A percentile compares a stretch with the other conserved stretches of the same genome.
phyloP scores from a whole-genome alignment of 768 basidiomycete species.

The Asterophora parasitica region DNA sequence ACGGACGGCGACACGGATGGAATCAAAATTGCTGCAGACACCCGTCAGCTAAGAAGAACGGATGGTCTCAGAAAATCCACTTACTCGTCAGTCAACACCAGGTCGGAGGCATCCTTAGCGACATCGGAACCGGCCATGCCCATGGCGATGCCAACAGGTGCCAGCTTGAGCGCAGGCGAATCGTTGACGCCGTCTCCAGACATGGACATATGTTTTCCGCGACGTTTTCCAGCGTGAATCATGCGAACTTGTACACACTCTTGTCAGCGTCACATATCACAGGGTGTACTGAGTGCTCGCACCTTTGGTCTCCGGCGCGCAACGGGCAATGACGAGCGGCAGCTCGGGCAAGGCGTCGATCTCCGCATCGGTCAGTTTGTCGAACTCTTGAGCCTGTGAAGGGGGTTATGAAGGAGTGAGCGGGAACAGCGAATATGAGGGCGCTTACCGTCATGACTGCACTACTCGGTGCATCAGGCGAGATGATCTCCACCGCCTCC shows the following conservation, averaged over 20 bases:
- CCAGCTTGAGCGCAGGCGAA: conserved; percentile 49
- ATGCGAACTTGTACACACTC: conserved; percentile 33
- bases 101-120: conserved; percentile 49
- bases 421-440: not conserved
- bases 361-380: conserved; percentile 47
- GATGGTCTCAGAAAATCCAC: conserved; percentile 1
- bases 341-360: conserved; percentile 45
- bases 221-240: conserved; percentile 55
- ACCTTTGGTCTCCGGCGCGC: conserved; percentile 50
- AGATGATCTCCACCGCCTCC: conserved; percentile 41
- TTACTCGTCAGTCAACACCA: conserved; percentile 54
- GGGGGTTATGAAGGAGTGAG: not conserved
- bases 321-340: conserved; percentile 56
- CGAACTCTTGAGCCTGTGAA: conserved; percentile 39
- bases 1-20: conserved; percentile 52
- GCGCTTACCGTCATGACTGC: conserved; percentile 32
- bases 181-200: conserved; percentile 60
- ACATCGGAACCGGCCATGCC: conserved; percentile 53
- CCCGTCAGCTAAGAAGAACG: not conserved
- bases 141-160: conserved; percentile 57
- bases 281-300: not conserved
- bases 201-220: conserved; percentile 50
- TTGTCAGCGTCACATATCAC: not conserved
- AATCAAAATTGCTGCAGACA: conserved; percentile 45
- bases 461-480: conserved; percentile 32